phyloP scores from a whole-genome alignment of 495 filamentous ascomycete species.

The Pseudoneurospora amorphoporcata region DNA sequence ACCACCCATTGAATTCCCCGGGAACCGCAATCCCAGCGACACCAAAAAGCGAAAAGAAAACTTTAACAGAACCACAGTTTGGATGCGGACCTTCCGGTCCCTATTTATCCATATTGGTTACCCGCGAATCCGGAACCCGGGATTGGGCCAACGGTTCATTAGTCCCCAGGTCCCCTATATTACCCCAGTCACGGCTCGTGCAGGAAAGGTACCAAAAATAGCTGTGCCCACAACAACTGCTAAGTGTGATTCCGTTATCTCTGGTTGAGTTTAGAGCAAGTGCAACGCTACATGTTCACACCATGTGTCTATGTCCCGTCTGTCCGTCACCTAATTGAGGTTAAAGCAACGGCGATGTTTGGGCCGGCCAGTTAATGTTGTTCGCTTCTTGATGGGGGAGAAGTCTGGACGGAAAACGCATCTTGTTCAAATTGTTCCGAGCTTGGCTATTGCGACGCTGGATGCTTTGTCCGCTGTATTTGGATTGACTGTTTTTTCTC shows the following conservation, averaged over 20 bases:
- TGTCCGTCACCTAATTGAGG: neutral
- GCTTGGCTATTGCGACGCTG: neutral
- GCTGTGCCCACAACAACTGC: neutral
- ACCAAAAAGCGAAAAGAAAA: neutral
- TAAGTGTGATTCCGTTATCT: neutral
- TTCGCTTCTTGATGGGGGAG: neutral
- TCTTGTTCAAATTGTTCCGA: neutral
- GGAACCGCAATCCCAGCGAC: neutral
- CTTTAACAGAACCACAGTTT: neutral
- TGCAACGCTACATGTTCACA: neutral
- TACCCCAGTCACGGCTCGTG: neutral
- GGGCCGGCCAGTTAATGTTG: neutral
- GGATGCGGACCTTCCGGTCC: conserved; percentile 10
- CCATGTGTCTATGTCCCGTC: neutral
- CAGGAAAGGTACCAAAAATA: neutral
- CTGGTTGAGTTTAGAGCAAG: neutral
- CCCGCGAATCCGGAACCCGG: conserved; percentile 25
- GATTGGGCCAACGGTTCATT: conserved; percentile 15
- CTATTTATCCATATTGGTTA: conserved; percentile 26
- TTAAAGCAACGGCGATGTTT: neutral
- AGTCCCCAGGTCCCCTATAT: neutral
- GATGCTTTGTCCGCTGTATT: neutral
- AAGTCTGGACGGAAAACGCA: neutral
- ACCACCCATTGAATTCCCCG: neutral
- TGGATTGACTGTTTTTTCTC: neutral